Evolutionary conservation across 2,329 filamentous ascomycete species (phyloP).

Genomic region (Cladophialophora chaetospira): DNA sequence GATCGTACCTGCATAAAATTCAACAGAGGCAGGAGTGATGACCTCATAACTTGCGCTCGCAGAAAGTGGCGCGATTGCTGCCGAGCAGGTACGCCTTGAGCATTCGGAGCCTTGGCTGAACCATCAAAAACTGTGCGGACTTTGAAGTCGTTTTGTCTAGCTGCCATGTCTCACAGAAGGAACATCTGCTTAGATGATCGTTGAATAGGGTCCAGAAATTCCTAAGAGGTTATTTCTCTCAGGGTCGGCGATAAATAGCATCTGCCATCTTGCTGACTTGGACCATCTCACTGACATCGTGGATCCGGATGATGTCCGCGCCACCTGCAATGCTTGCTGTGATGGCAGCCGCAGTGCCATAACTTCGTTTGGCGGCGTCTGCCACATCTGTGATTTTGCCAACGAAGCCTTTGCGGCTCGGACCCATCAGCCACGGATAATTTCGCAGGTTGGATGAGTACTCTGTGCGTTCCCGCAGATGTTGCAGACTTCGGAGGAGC

Average conservation of each 20-base stretch:
- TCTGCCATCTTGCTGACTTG: slow-evolving; percentile 85
- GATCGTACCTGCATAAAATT: slow-evolving; percentile 12
- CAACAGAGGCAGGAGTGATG: slow-evolving; percentile 4
- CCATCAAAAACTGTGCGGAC: too few relatives aligned
- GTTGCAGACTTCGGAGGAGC: slow-evolving; percentile 67
- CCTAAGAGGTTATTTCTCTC: background rate
- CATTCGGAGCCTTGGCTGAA: too few relatives aligned
- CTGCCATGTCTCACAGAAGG: too few relatives aligned
- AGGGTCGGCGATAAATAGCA: slow-evolving; percentile 71
- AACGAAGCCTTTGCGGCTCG: slow-evolving; percentile 87
- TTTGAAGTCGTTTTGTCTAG: too few relatives aligned
- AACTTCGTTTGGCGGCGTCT: slow-evolving; percentile 69
- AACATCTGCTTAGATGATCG: background rate
- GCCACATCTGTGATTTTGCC: slow-evolving; percentile 76
- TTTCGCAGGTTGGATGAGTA: slow-evolving; percentile 63
- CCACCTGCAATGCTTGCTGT: slow-evolving; percentile 83
- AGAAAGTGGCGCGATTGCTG: background rate
- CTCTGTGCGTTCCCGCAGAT: slow-evolving; percentile 65
- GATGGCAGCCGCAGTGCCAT: slow-evolving; percentile 87
- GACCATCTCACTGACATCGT: slow-evolving; percentile 85
- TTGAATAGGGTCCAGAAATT: background rate
- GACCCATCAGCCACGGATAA: slow-evolving; percentile 85
- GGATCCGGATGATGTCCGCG: slow-evolving; percentile 88
- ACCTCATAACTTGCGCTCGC: slow-evolving; percentile 12
- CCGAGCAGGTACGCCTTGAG: too few relatives aligned